phyloP scores from a whole-genome alignment of 1,284 basidiomycete genomes.

The Rhodotorula sp. region DNA sequence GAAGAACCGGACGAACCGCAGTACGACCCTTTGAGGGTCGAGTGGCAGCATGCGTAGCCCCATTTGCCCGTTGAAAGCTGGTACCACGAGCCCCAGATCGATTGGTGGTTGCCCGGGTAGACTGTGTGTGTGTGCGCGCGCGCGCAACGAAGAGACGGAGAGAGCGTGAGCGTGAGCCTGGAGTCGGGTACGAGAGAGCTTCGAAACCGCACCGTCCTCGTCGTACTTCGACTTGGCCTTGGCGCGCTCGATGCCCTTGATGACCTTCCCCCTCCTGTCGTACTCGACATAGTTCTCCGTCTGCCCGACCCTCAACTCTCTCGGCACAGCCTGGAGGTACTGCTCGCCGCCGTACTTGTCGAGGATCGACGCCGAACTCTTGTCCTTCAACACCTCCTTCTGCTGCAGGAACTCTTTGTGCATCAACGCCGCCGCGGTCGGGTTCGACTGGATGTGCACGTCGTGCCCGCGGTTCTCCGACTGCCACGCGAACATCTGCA shows the following conservation, averaged over 20 bases:
- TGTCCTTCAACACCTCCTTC: slow-evolving; percentile 86
- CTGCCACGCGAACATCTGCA: slow-evolving; percentile 98
- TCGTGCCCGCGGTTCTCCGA: slow-evolving; percentile 89
- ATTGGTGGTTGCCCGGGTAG: slow-evolving; percentile 87
- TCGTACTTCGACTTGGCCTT: slow-evolving; percentile 86
- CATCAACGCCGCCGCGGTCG: slow-evolving; percentile 88
- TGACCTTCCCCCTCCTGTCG: slow-evolving; percentile 81
- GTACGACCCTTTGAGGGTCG: slow-evolving; percentile 78
- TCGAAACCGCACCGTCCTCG: slow-evolving; percentile 71
- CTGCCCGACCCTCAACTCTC: slow-evolving; percentile 86
- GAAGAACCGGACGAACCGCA: slow-evolving; percentile 55
- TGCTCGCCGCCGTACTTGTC: slow-evolving; percentile 91
- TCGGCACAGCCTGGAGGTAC: slow-evolving; percentile 81
- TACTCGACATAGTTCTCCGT: slow-evolving; percentile 98
- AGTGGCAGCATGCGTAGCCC: slow-evolving; percentile 97
- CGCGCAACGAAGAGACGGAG: too few species aligned
- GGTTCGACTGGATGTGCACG: slow-evolving; percentile 92
- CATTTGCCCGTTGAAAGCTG: slow-evolving; percentile 67
- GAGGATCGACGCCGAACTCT: slow-evolving; percentile 79
- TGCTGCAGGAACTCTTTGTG: slow-evolving; percentile 87
- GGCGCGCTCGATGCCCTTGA: slow-evolving; percentile 85
- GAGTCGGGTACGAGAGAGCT: too few species aligned
- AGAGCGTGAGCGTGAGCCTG: neutral
- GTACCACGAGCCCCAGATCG: slow-evolving; percentile 96
- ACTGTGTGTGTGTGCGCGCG: slow-evolving; percentile 59